Evolutionary conservation across 1,284 basidiomycete species (phyloP), one percentile per base, ranked within the genome.

Genomic region (Cerioporus squamosus): DNA sequence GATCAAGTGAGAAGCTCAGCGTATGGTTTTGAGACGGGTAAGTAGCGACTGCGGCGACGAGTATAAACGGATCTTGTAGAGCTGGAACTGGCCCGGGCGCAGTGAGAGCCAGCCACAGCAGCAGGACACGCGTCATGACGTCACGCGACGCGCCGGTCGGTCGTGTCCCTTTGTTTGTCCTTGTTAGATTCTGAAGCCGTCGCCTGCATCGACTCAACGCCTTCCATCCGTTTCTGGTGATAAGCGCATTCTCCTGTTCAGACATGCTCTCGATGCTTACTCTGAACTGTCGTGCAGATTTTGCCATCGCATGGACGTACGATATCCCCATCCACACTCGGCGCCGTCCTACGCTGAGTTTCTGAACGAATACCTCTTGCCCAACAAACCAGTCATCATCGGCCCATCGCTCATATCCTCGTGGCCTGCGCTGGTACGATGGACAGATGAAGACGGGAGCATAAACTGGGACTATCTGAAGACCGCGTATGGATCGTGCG

Each of bases 361-460:
- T 31, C 54, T 70, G 10, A 14, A 60, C 3, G 17, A 47, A 3
- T 70, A 68, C 43, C 63, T 73, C 3, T 26, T 66, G 12, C 63
- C 67, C 9, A 73, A 73, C 57, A 57, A 53, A 17, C 72, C 71
- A 0, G 68, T 72, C n/a, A 58, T 72, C 31, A 61, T 72, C 33
- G 67, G 69, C 0, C 61, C 55, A 2, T 39, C 62, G 2, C 57
- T 73, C 23, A 54, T 70, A 20, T 45, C 60, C 2, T 62, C 62
- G 1, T 73, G 72, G 72, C 50, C 56, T 4, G 70, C 72, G n/a
- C 8, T 33, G 3, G 15, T 20, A 12, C 10, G 20, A 20, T 55
- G 55, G 51, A 36, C 17, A 3, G 10, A 23, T 9, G 29, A 47
- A 18, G 57, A 51, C 2, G 52, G 44, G 0, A 15, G 14, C 7